These are phyloP conservation scores for Pilaira anomala DNA, from an alignment of 192 early-diverging fungal species.

Conservation along the genomic window DNA sequence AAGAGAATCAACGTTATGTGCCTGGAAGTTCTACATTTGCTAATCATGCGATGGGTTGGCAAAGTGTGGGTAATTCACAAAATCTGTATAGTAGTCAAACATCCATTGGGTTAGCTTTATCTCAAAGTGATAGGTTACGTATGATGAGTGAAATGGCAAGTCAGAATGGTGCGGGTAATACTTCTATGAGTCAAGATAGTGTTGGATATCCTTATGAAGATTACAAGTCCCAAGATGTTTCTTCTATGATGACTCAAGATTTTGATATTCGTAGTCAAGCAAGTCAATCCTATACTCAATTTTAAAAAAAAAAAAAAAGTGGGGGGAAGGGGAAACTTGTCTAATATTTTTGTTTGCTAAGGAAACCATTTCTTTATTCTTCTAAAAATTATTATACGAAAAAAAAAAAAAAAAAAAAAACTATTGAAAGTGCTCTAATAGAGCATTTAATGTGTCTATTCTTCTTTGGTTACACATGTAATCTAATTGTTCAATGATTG, in stretches of 20 bases:
- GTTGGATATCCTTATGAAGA: conserved; percentile 45
- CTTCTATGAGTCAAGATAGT: conserved; percentile 55
- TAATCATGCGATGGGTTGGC: conserved; percentile 29
- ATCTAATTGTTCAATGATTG: conserved; percentile 1
- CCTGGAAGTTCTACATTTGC: conserved; percentile 37
- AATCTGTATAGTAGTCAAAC: conserved; percentile 58
- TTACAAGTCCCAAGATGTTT: conserved; percentile 58
- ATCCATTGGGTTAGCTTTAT: conserved; percentile 50
- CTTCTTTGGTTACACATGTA: neutral
- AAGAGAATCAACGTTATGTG: conserved; percentile 22
- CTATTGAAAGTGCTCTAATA: neutral
- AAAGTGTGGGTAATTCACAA: conserved; percentile 36
- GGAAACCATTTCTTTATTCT: neutral
- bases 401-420: neutral
- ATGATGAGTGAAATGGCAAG: conserved; percentile 45
- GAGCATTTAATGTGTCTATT: neutral
- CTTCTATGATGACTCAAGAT: conserved; percentile 54
- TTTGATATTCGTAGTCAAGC: conserved; percentile 51
- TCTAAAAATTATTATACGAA: neutral
- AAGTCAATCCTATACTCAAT: conserved; percentile 56
- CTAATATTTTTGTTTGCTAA: neutral
- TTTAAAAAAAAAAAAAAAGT: conserved; percentile 22
- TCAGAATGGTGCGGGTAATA: conserved; percentile 31
- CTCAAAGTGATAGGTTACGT: conserved; percentile 54
- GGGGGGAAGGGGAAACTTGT: neutral